phyloP scores from a whole-genome alignment of 768 basidiomycete species.

The Podaxis carcinomalis region DNA sequence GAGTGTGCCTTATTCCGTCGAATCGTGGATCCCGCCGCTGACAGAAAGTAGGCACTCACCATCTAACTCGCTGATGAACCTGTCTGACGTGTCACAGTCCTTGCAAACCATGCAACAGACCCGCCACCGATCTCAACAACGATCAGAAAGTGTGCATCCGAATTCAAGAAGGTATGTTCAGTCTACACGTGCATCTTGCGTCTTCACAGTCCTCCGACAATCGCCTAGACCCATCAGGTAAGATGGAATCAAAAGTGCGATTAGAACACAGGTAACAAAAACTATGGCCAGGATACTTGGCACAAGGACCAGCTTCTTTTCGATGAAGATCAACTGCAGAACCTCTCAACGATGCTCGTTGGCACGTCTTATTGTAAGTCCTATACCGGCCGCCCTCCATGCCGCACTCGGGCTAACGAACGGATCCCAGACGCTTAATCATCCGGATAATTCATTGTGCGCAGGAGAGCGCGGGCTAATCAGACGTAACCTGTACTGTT shows the following conservation, averaged over 20 bases:
- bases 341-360: constrained; percentile 82
- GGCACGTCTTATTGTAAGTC: constrained; percentile 84
- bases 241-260: background rate
- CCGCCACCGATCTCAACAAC: constrained; percentile 89
- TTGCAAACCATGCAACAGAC: constrained; percentile 76
- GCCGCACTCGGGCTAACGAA: background rate
- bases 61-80: constrained; percentile 6
- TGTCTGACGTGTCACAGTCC: constrained; percentile 36
- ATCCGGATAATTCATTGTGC: background rate
- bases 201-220: constrained; percentile 10
- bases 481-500: background rate
- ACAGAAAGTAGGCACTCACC: constrained; percentile 57
- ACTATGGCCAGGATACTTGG: constrained; percentile 70
- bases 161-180: constrained; percentile 70
- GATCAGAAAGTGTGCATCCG: constrained; percentile 79
- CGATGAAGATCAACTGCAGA: constrained; percentile 86
- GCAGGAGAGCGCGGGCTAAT: background rate
- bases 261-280: background rate
- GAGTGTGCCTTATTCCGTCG: constrained; percentile 93
- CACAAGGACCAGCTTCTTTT: constrained; percentile 84
- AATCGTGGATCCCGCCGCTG: constrained; percentile 82
- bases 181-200: constrained; percentile 5
- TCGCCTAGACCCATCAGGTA: constrained; percentile 59
- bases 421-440: constrained; percentile 15
- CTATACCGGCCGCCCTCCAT: background rate